These are phyloP conservation scores for Trichosporon sp. DNA, from an alignment of 1,284 basidiomycete species.

Conservation along the genomic window DNA sequence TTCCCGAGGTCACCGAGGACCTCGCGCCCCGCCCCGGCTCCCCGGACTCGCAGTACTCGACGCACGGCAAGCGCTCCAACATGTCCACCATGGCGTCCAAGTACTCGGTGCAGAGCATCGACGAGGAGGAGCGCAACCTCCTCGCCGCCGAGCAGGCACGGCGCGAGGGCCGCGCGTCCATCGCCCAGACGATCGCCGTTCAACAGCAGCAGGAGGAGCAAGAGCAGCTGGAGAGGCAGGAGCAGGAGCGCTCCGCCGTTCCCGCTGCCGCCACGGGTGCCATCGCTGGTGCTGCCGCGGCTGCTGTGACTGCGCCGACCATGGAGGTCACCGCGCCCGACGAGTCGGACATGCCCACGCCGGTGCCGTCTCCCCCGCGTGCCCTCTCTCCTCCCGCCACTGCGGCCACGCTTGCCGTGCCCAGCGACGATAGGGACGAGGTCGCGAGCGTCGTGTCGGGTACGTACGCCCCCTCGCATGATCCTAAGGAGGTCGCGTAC, in stretches of 20 bases:
- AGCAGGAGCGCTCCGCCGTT: not conserved
- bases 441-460: not conserved
- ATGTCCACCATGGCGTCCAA: constrained; percentile 1
- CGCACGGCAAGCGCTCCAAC: not conserved
- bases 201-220: constrained; percentile 16
- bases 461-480: constrained; percentile 4
- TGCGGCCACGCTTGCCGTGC: not conserved
- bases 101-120: constrained; percentile 18
- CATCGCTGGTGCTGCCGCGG: not conserved
- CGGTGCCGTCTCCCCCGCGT: not conserved
- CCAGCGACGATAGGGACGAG: not conserved
- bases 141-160: constrained; percentile 28
- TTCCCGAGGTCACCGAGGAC: constrained; percentile 22
- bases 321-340: not conserved
- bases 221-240: not conserved
- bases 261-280: not conserved
- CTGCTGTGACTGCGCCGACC: not conserved
- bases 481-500: constrained; percentile 6
- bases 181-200: constrained; percentile 35
- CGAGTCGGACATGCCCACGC: not conserved
- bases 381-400: not conserved
- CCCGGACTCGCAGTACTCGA: constrained; percentile 14
- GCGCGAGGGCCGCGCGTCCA: constrained; percentile 33
- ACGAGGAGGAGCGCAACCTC: constrained; percentile 26
- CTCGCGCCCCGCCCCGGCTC: constrained; percentile 11